Base-by-base conservation (phyloP, 495 filamentous ascomycete genomes). In the Ascodesmis nigricans region DNA sequence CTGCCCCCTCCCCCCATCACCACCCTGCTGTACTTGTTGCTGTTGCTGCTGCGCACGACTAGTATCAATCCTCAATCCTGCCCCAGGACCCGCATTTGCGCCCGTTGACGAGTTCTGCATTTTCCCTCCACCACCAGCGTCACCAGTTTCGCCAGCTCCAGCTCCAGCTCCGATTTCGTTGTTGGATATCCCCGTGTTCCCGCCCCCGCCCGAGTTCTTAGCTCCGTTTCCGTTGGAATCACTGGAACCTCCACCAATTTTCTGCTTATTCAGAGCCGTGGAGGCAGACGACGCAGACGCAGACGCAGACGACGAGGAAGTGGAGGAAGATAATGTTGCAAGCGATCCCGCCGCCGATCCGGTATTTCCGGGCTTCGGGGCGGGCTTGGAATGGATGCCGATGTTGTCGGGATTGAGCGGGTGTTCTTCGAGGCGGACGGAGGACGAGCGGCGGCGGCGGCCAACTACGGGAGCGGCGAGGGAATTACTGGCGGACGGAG, bases 31-130 rank as follows among this genome's bases (percentile, higher is more conserved):
- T 28, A 13, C 30, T 26, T n/a, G 26, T 8, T 40, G 17, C 7
- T 41, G 36, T 21, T 20, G 25, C 25, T 43, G 32, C 20, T 26
- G 37, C 11, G 47, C 23, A 13, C 42, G 47, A 27, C 43, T 51
- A 10, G 40, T 38, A 20, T 50, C 47, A 36, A 50, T 46, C 28
- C 23, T 39, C 11, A 49, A 21, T 17, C 4, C 7, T 17, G 31
- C 8, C 31, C 10, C 10, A 8, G 7, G 4, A 9, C 14, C 8
- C 7, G 14, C 10, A 9, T 13, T 5, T 6, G 31, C 5, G n/a
- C 31, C 5, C 21, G 31, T 5, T 15, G 5, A 4, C 16, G 4
- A 7, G 10, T 10, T 7, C 15, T 15, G 7, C 16, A 10, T 10
- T 22, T 3, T 19, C 19, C 2, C 16, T 1, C 1, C 10, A 6